Base-by-base conservation (phyloP, 495 filamentous ascomycete species). In the Xylaria longipes region DNA sequence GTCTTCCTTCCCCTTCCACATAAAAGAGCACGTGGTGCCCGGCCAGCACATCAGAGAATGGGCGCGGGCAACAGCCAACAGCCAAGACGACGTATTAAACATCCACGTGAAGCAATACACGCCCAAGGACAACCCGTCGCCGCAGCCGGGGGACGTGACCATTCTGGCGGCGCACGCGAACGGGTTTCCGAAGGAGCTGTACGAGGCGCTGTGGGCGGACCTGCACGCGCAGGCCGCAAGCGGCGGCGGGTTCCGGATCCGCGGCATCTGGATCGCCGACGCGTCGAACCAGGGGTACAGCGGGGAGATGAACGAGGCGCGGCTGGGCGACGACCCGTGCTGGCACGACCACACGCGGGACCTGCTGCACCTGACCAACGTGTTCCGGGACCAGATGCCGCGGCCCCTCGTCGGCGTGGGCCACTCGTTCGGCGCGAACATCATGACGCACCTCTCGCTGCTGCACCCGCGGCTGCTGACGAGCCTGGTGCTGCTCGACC, bases 151-250 rank as follows among this genome's bases (percentile, higher is more conserved):
- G 8, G 94, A 96, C 81, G 81, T 97, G 8, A 97, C 93, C 41
- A 91, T 97, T 74, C 87, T 97, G 68, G 93, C 86, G 25, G 90
- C 93, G 14, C 93, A 95, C 80, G 95, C 93, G 14, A 97, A 95
- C 82, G 94, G 92, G 62, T 95, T 97, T 74, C 91, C 92, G n/a
- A 97, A 97, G 90, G 95, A 94, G 82, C 84, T 97, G 22, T 97
- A 97, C 78, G 94, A 97, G 75, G 92, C 94, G 4, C 85, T 97
- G 5, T 97, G 92, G 90, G 92, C 91, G 60, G 92, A 96, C 68
- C 83, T 97, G 1, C 82, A 91, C 71, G 73, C 77, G 3, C 79
- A 80, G 37, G 25, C 31, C 1, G 54, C 25, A 5, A 25, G 33
- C 17, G 31, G 81, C 86, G 81, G 86, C 70, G 88, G 88, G n/a